Evolutionary conservation across 306 rosid genomes (phyloP).

Genomic region (Aeschynomene evenia): DNA sequence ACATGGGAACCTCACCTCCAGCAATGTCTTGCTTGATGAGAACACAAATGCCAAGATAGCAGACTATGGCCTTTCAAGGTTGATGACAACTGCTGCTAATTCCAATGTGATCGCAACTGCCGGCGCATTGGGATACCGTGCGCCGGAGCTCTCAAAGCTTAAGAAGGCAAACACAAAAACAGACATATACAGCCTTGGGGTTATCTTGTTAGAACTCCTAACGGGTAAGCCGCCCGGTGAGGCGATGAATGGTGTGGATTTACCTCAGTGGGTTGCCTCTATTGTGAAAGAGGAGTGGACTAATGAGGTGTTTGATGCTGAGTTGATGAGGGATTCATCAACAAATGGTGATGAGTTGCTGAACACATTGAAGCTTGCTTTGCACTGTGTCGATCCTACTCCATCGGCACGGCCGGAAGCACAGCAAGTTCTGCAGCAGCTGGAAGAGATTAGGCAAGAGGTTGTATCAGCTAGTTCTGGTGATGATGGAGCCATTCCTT

Average conservation of each 20-base stretch:
- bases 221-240: conserved; percentile 93
- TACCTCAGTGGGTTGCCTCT: conserved; percentile 99
- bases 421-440: conserved; percentile 71
- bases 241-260: conserved; percentile 78
- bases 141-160: conserved; percentile 82
- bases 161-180: conserved; percentile 85
- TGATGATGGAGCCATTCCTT: conserved; percentile 59
- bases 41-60: conserved; percentile 55
- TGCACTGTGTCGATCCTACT: conserved; percentile 99
- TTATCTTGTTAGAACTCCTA: conserved; percentile 86
- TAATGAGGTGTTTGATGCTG: conserved; percentile 84
- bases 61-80: conserved; percentile 77
- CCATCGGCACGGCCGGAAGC: conserved; percentile 83
- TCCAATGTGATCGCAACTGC: conserved; percentile 88
- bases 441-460: conserved; percentile 74
- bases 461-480: conserved; percentile 45
- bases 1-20: conserved; percentile 86
- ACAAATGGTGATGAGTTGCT: conserved; percentile 76
- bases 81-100: conserved; percentile 83
- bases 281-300: conserved; percentile 98
- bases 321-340: conserved; percentile 82
- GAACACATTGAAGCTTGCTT: conserved; percentile 76
- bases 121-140: conserved; percentile 80
- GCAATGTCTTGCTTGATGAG: conserved; percentile 74
- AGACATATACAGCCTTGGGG: conserved; percentile 89